Conservation (phyloP, 805 yeast genomes). For the Candida rishiriensis region DNA sequence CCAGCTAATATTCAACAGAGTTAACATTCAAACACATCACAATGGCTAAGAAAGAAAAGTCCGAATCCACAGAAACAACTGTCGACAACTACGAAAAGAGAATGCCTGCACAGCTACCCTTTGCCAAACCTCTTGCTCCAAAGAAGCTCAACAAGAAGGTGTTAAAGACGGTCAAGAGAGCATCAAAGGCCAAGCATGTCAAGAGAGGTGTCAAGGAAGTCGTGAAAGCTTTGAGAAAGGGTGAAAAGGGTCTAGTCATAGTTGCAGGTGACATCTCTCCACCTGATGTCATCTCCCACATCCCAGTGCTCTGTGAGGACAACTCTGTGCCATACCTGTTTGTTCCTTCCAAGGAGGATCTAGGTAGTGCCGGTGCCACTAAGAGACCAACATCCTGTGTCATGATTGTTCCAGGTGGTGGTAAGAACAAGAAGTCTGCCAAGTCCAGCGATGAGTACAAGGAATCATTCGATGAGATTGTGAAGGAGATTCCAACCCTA, state of each 20-base stretch:
- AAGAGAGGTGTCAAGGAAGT: slow-evolving; percentile 99
- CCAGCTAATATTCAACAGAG: no score
- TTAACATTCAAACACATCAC: not conserved
- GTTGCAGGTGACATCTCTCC: slow-evolving; percentile 99
- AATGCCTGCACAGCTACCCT: slow-evolving; percentile 84
- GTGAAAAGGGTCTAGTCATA: slow-evolving; percentile 93
- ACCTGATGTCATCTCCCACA: slow-evolving; percentile 92
- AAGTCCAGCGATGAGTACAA: slow-evolving; percentile 82
- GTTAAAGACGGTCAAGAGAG: slow-evolving; percentile 93
- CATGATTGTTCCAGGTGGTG: slow-evolving; percentile 95
- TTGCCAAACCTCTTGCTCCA: slow-evolving; percentile 93
- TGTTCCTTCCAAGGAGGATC: slow-evolving; percentile 95
- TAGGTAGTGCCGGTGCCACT: slow-evolving; percentile 98
- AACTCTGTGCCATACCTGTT: slow-evolving; percentile 85
- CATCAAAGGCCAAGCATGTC: slow-evolving; percentile 96
- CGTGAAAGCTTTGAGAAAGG: slow-evolving; percentile 95
- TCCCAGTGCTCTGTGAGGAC: slow-evolving; percentile 97
- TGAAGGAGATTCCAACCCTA: slow-evolving; percentile 72
- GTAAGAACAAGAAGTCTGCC: slow-evolving; percentile 68
- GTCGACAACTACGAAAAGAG: slow-evolving; percentile 88
- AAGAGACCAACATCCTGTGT: slow-evolving; percentile 99
- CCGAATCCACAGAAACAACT: slow-evolving; percentile 28
- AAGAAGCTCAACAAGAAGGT: slow-evolving; percentile 94
- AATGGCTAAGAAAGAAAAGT: slow-evolving; percentile 45
- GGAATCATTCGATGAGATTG: slow-evolving; percentile 88